Evolutionary conservation across 108 stramenopile genomes (phyloP).

Genomic region (Nitzschia sp.): DNA sequence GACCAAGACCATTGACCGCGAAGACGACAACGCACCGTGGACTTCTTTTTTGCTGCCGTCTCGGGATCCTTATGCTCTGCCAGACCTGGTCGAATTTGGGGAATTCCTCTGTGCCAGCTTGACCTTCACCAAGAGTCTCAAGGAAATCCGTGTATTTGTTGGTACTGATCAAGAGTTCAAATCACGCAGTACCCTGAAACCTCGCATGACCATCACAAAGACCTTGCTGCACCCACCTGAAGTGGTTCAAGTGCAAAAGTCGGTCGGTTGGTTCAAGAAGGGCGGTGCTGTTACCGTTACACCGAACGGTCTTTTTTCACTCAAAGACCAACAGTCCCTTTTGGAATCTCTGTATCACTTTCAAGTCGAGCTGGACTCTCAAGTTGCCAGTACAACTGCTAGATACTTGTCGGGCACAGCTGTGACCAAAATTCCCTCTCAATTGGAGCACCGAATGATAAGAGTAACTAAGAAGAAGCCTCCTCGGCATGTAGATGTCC

Average conservation of each 20-base stretch:
- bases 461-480: slow-evolving; percentile 86
- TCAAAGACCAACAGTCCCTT: slow-evolving; percentile 45
- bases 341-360: slow-evolving; percentile 43
- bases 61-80: slow-evolving; percentile 71
- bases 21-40: slow-evolving; percentile 48
- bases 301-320: slow-evolving; percentile 56
- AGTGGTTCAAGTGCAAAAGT: slow-evolving; percentile 31
- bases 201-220: slow-evolving; percentile 55
- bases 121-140: slow-evolving; percentile 69
- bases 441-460: slow-evolving; percentile 68
- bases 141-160: slow-evolving; percentile 57
- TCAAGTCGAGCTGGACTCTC: slow-evolving; percentile 45
- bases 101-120: slow-evolving; percentile 68
- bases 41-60: slow-evolving; percentile 74
- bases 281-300: slow-evolving; percentile 57
- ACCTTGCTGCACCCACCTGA: slow-evolving; percentile 55
- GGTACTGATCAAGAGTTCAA: slow-evolving; percentile 13
- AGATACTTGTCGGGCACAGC: slow-evolving; percentile 69
- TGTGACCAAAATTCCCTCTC: slow-evolving; percentile 57
- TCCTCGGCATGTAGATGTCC: slow-evolving; percentile 53
- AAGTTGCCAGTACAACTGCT: slow-evolving; percentile 53
- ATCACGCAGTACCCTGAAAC: neutral
- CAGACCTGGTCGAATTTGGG: slow-evolving; percentile 66
- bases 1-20: slow-evolving; percentile 47
- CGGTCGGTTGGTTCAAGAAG: slow-evolving; percentile 49